Base-by-base conservation (phyloP, 2,329 filamentous ascomycete genomes). In the Ascochyta pisi region DNA sequence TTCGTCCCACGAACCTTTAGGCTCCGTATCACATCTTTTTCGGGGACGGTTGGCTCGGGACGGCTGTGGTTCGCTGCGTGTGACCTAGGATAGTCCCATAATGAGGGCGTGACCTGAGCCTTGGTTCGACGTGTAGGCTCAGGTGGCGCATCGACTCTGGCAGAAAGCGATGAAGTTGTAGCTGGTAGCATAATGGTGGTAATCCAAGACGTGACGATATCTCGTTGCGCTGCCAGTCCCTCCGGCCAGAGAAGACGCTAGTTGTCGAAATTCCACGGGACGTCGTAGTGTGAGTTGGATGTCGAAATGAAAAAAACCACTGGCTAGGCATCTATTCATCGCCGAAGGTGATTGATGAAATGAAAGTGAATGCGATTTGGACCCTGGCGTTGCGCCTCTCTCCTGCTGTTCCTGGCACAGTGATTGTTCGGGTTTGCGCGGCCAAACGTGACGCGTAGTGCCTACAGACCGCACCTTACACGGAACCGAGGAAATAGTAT, bases 81-180 rank as follows among this genome's bases (percentile, higher is more conserved):
- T 1, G 62, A 67, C 4, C 57, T 51, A 4, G 67, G 58, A 23
- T 54, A 65, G 46, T 50, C 60, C 22, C 38, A 43, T 3, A 15
- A 29, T 10, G 48, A 38, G 2, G 42, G 52, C 22, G 3, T 37
- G 1, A 51, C 13, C 26, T 33, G 45, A 8, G 58, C 19, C n/a
- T 41, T 50, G 22, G 8, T 12, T 10, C 22, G n/a, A 6, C 3
- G 15, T 4, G 39, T 9, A 22, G 26, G 10, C 5, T 22, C 22
- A 19, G 13, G 8, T 15, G 8, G 33, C 12, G 24, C 23, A 3
- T 3, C 38, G 9, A 9, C 13, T 15, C 7, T n/a, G 16, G 8
- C 10, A 29, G 33, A 16, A 35, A 8, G 33, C 15, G 15, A 6
- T 16, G 16, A 6, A 16, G 2, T 35, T 16, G 15, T 35, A 5